Evolutionary conservation across 306 rosid species (phyloP).

Genomic region (Acacia crassicarpa): DNA sequence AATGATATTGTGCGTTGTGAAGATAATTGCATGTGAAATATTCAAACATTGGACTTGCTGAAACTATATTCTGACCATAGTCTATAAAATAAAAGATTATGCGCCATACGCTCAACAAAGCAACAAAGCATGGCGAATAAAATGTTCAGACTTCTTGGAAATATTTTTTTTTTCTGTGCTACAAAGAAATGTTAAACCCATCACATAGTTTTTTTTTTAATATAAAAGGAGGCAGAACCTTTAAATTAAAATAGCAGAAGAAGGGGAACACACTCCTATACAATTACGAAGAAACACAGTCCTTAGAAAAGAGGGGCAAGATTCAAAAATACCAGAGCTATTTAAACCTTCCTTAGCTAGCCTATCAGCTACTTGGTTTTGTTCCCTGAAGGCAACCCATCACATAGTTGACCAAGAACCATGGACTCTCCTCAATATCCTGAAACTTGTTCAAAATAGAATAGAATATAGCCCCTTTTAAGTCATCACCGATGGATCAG

Average conservation of each 20-base stretch:
- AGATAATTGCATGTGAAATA: slow-evolving; percentile 35
- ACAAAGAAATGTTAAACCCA: neutral
- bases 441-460: neutral
- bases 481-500: neutral
- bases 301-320: too few species aligned
- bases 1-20: neutral
- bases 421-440: slow-evolving; percentile 25
- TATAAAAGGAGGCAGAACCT: too few species aligned
- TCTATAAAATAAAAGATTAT: slow-evolving; percentile 17
- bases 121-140: slow-evolving; percentile 10
- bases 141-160: slow-evolving; percentile 1
- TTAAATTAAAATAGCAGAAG: too few species aligned
- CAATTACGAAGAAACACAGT: too few species aligned
- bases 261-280: too few species aligned
- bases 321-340: too few species aligned
- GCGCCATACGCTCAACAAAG: neutral
- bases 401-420: neutral
- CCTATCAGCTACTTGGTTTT: too few species aligned
- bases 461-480: neutral
- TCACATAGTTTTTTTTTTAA: neutral
- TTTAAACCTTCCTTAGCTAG: too few species aligned
- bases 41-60: slow-evolving; percentile 31
- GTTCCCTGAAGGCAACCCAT: too few species aligned
- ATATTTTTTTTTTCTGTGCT: slow-evolving; percentile 10
- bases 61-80: slow-evolving; percentile 34